These are phyloP conservation scores for Pleurotus tuoliensis DNA, from an alignment of 768 basidiomycete species.

Conservation along the genomic window DNA sequence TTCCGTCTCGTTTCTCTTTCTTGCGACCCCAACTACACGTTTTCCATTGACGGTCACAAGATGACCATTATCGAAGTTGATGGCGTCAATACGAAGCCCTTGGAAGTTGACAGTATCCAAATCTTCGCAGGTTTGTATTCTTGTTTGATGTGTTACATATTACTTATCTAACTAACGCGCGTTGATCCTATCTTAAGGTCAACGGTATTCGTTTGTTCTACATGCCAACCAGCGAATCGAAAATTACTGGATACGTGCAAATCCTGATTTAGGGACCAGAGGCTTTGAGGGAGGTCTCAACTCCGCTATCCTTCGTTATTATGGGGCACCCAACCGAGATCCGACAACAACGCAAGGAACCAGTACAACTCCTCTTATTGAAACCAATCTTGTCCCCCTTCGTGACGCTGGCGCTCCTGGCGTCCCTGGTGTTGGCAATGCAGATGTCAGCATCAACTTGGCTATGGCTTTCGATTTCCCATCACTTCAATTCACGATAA, in stretches of 20 bases:
- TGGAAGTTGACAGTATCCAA: conserved; percentile 34
- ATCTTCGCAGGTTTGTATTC: conserved; percentile 28
- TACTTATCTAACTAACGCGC: neutral
- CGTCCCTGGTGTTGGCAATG: conserved; percentile 14
- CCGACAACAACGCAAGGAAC: conserved; percentile 26
- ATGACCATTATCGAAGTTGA: conserved; percentile 30
- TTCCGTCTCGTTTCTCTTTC: conserved; percentile 36
- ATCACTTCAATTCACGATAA: conserved; percentile 21
- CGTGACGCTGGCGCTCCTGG: conserved; percentile 24
- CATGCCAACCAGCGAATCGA: conserved; percentile 31
- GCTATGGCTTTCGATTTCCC: conserved; percentile 15
- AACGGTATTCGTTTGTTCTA: conserved; percentile 33
- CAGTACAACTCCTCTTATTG: conserved; percentile 22
- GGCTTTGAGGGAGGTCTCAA: conserved; percentile 38
- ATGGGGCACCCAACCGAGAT: conserved; percentile 32
- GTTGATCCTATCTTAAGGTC: conserved; percentile 11
- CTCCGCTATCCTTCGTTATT: conserved; percentile 51
- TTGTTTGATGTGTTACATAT: neutral
- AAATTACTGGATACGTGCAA: conserved; percentile 38
- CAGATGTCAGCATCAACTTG: conserved; percentile 21
- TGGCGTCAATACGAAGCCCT: conserved; percentile 22
- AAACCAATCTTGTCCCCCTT: conserved; percentile 27
- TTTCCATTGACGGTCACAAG: conserved; percentile 23
- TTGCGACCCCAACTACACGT: conserved; percentile 29
- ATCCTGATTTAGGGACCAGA: conserved; percentile 19